phyloP scores from a whole-genome alignment of 495 filamentous ascomycete species.

The Talaromyces thailandensis region DNA sequence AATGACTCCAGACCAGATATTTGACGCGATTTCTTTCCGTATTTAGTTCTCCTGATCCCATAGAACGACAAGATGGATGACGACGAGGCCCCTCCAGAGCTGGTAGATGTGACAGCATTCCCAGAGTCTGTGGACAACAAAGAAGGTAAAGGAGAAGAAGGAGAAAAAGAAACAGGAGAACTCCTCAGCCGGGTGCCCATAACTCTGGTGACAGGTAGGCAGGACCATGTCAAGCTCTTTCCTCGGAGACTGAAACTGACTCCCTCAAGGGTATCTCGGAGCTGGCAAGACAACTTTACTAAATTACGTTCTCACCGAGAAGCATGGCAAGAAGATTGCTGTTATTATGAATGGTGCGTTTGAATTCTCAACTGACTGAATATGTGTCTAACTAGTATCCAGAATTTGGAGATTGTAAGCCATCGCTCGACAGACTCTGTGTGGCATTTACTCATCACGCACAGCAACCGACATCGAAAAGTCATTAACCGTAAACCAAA shows the following conservation, averaged over 20 bases:
- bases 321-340: constrained; percentile 94
- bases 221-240: neutral
- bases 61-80: constrained; percentile 39
- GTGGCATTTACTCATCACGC: neutral
- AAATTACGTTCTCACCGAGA: constrained; percentile 88
- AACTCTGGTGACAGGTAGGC: constrained; percentile 82
- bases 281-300: constrained; percentile 92
- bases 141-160: neutral
- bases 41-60: neutral
- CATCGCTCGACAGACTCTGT: neutral
- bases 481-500: constrained; percentile 77
- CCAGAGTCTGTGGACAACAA: constrained; percentile 16
- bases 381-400: constrained; percentile 6
- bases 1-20: no score
- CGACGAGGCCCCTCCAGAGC: constrained; percentile 62
- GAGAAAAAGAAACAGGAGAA: constrained; percentile 25
- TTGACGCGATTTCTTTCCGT: no score
- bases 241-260: constrained; percentile 21
- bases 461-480: constrained; percentile 90
- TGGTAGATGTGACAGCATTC: constrained; percentile 48
- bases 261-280: constrained; percentile 65
- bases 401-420: constrained; percentile 94
- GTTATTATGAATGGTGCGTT: constrained; percentile 87
- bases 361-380: neutral
- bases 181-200: constrained; percentile 65